phyloP scores from a whole-genome alignment of 2,329 filamentous ascomycete genomes.

The Leptographium wingfieldii region DNA sequence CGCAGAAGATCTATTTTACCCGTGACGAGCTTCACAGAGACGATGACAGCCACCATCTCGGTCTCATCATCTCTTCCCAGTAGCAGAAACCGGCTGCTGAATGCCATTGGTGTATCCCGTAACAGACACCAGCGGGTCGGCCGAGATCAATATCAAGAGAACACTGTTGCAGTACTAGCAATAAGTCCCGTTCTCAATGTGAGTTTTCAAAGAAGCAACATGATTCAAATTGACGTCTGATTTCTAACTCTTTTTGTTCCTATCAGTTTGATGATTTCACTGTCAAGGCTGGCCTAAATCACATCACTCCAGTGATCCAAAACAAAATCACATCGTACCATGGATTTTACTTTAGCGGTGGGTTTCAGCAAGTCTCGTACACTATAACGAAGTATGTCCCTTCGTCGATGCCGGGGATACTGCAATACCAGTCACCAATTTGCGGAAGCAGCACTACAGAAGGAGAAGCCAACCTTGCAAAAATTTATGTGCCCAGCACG shows the following conservation, averaged over 20 bases:
- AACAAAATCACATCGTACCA: constrained; percentile 14
- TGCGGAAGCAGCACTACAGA: constrained; percentile 3
- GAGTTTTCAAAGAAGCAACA: not conserved
- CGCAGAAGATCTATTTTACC: not conserved
- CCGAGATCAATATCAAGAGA: not conserved
- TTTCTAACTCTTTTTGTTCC: not conserved
- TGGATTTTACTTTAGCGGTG: constrained; percentile 22
- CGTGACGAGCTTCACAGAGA: not conserved
- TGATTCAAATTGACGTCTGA: not conserved
- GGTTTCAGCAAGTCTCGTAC: constrained; percentile 20
- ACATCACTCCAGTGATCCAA: constrained; percentile 2
- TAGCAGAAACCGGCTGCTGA: too few relatives aligned
- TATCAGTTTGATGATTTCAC: constrained; percentile 14
- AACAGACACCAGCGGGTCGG: too few relatives aligned
- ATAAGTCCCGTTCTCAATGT: not conserved
- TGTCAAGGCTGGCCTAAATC: not conserved
- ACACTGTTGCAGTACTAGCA: not conserved
- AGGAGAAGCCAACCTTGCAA: constrained; percentile 10
- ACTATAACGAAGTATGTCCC: constrained; percentile 7
- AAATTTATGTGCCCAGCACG: constrained; percentile 14
- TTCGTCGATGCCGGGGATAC: constrained; percentile 14
- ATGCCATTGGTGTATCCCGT: too few relatives aligned
- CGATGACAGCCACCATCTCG: not conserved
- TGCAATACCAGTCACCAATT: constrained; percentile 14
- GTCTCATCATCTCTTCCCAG: not conserved